Conservation (phyloP, 2,329 filamentous ascomycete genomes). For the Fusarium redolens region DNA sequence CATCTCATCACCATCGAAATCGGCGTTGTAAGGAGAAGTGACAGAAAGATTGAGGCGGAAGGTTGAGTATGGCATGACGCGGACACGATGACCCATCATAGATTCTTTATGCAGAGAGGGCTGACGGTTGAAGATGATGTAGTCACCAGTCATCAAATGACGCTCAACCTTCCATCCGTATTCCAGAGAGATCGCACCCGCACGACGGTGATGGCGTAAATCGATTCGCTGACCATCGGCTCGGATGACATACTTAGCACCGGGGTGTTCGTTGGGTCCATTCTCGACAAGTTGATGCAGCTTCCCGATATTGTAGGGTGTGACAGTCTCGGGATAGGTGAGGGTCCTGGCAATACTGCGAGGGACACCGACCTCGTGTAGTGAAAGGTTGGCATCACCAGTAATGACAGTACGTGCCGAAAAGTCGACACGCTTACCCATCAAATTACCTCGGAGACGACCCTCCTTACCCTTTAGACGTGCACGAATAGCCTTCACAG, state of each 20-base stretch:
- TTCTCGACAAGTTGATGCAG: conserved; percentile 90
- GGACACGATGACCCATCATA: conserved; percentile 99
- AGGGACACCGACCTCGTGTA: conserved; percentile 97
- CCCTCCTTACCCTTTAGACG: conserved; percentile 99
- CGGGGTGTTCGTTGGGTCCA: conserved; percentile 93
- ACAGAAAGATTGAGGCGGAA: conserved; percentile 98
- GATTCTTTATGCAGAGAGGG: conserved; percentile 99
- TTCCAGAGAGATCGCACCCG: conserved; percentile 85
- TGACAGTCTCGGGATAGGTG: conserved; percentile 97
- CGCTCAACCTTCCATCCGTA: conserved; percentile 99
- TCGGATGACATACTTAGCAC: conserved; percentile 95
- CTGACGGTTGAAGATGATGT: conserved; percentile 99
- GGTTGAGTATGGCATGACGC: conserved; percentile 98
- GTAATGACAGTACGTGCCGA: conserved; percentile 99
- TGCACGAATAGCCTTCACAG: conserved; percentile 95
- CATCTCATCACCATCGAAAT: conserved; percentile 99
- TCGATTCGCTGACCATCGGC: conserved; percentile 95
- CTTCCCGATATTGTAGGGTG: conserved; percentile 96
- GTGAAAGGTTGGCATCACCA: conserved; percentile 93
- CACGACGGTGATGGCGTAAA: conserved; percentile 90
- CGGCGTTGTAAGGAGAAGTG: conserved; percentile 98
- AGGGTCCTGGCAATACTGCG: conserved; percentile 91
- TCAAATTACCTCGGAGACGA: conserved; percentile 96
- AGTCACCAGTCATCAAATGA: conserved; percentile 94
- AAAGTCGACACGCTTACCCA: conserved; percentile 99